These are phyloP conservation scores for Phytophthora aleatoria DNA, from an alignment of 352 stramenopile species.

Conservation along the genomic window DNA sequence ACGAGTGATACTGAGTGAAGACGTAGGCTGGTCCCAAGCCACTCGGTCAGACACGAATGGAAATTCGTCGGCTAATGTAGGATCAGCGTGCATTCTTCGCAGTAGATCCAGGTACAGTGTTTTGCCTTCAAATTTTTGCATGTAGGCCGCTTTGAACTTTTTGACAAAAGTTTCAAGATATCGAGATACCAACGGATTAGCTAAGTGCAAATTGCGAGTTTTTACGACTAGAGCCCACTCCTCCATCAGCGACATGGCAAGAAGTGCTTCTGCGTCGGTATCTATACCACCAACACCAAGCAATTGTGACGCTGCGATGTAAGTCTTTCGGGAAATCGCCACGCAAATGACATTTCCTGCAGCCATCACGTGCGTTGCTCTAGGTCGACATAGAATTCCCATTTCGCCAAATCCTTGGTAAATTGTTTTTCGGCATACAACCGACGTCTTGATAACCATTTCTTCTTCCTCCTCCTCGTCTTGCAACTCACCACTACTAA, in stretches of 20 bases:
- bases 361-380: conserved; percentile 57
- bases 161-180: conserved; percentile 78
- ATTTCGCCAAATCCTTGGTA: conserved; percentile 85
- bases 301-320: conserved; percentile 52
- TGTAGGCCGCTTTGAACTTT: conserved; percentile 79
- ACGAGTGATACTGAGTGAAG: conserved; percentile 70
- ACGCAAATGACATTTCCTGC: conserved; percentile 45
- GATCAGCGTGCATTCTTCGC: conserved; percentile 64
- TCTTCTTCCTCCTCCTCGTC: conserved; percentile 7
- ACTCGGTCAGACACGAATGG: conserved; percentile 56
- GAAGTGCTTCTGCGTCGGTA: conserved; percentile 52
- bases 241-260: conserved; percentile 69
- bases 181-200: conserved; percentile 68
- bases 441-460: conserved; percentile 25
- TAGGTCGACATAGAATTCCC: conserved; percentile 65
- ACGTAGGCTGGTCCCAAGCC: conserved; percentile 56
- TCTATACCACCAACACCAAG: conserved; percentile 38
- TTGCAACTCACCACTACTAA: neutral
- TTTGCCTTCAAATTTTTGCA: conserved; percentile 78
- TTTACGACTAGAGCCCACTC: conserved; percentile 74
- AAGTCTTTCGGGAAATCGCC: conserved; percentile 53
- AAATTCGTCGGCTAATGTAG: conserved; percentile 57
- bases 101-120: conserved; percentile 78
- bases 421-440: conserved; percentile 57
- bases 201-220: conserved; percentile 63